A percentile compares a stretch with the other conserved stretches of the same genome.
Evolutionary conservation across 139 green algal genomes (phyloP).

Genomic region (Pycnococcus provasolii): DNA sequence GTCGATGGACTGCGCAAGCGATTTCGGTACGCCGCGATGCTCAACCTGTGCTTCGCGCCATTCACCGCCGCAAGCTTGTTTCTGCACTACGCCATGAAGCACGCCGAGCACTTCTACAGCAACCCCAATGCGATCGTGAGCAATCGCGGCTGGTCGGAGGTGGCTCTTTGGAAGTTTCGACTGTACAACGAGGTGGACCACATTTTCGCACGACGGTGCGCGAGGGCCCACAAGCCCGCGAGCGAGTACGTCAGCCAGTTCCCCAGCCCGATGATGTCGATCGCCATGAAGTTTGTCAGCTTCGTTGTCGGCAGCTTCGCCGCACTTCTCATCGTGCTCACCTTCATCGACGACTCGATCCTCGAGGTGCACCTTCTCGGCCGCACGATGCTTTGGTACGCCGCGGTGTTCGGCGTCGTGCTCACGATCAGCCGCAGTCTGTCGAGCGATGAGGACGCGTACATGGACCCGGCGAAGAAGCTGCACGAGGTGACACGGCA

Average conservation of each 20-base stretch:
- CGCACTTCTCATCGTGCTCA: conserved; percentile 31
- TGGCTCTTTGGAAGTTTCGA: conserved; percentile 62
- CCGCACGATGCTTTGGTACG: conserved; percentile 38
- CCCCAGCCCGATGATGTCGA: conserved; percentile 54
- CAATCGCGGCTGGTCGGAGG: conserved; percentile 30
- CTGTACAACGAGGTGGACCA: conserved; percentile 94
- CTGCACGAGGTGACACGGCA: conserved; percentile 68
- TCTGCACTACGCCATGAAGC: conserved; percentile 86
- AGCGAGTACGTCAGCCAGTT: conserved; percentile 83
- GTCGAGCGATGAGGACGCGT: conserved; percentile 35
- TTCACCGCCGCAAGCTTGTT: conserved; percentile 85
- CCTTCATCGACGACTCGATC: conserved; percentile 35
- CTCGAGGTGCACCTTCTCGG: conserved; percentile 34
- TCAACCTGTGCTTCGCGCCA: conserved; percentile 66
- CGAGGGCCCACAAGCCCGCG: conserved; percentile 56
- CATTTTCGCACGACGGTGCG: conserved; percentile 66
- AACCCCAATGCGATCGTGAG: conserved; percentile 45
- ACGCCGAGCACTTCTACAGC: conserved; percentile 86
- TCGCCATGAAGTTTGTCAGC: conserved; percentile 62
- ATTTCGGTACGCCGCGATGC: conserved; percentile 32
- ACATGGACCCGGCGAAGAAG: conserved; percentile 69
- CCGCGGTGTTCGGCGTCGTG: conserved; percentile 32
- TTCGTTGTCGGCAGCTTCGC: conserved; percentile 78
- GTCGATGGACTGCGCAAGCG: conserved; percentile 38
- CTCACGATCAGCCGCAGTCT: conserved; percentile 33